Percentiles rank a stretch among this genome's conserved stretches.
Evolutionary conservation across 306 rosid genomes (phyloP).

Genomic region (Pterocarpus macrocarpus): DNA sequence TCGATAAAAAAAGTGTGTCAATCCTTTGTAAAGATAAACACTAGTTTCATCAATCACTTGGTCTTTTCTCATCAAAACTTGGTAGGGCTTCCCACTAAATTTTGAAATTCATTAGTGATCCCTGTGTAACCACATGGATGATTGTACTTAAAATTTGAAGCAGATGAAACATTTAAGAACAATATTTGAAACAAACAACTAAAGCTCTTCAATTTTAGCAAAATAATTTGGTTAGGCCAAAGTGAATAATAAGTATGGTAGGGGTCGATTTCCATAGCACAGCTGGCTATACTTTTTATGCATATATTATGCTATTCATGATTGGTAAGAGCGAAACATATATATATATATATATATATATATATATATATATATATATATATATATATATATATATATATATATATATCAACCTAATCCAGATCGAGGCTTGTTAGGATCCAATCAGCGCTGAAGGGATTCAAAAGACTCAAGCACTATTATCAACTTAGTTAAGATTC

Average conservation of each 20-base stretch:
- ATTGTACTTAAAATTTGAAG: slow-evolving; percentile 25
- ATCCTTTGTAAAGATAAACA: slow-evolving; percentile 25
- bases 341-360: too few species aligned
- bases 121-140: background rate
- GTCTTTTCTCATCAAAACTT: slow-evolving; percentile 12
- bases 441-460: too few species aligned
- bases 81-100: slow-evolving; percentile 10
- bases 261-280: slow-evolving; percentile 3
- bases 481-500: too few species aligned
- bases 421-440: too few species aligned
- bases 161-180: slow-evolving; percentile 38
- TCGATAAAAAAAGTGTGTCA: too few species aligned
- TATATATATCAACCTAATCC: too few species aligned
- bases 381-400: too few species aligned
- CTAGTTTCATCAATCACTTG: slow-evolving; percentile 13
- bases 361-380: too few species aligned
- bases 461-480: too few species aligned
- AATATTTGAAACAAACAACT: slow-evolving; percentile 14
- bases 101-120: slow-evolving; percentile 28
- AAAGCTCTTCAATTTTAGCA: slow-evolving; percentile 1
- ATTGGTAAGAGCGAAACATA: too few species aligned
- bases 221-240: background rate
- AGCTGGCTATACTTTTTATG: background rate
- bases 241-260: slow-evolving; percentile 5
- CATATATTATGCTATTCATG: background rate